Conservation (phyloP, 108 stramenopile genomes). For the Stephanodiscus triporus region DNA sequence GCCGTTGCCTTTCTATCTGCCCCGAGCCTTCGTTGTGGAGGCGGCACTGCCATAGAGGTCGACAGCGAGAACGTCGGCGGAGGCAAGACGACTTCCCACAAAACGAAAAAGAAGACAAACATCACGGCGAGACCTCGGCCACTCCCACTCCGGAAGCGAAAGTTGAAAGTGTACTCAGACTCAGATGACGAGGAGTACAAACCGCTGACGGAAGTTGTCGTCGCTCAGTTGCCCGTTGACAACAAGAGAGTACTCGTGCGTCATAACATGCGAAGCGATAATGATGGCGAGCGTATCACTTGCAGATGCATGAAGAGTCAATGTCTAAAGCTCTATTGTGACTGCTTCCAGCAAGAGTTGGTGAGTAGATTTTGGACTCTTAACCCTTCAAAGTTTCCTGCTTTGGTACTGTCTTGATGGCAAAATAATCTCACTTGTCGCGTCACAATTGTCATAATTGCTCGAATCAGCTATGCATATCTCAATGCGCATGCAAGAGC, state of each 20-base stretch:
- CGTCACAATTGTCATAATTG: not conserved
- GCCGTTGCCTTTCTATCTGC: constrained; percentile 15
- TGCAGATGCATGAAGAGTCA: constrained; percentile 40
- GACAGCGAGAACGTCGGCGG: constrained; percentile 20
- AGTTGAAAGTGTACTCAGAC: constrained; percentile 17
- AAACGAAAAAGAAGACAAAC: not conserved
- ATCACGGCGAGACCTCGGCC: constrained; percentile 14
- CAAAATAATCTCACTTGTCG: not conserved
- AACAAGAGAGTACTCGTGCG: constrained; percentile 23
- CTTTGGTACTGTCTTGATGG: not conserved
- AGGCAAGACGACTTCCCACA: constrained; percentile 3
- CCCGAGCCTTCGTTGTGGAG: not conserved
- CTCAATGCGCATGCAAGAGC: constrained; percentile 52
- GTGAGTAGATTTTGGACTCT: constrained; percentile 1
- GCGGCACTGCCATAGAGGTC: not conserved
- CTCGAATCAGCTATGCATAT: constrained; percentile 49
- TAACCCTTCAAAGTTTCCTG: not conserved
- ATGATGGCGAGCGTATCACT: constrained; percentile 21
- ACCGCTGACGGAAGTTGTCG: not conserved
- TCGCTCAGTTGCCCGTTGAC: constrained; percentile 1
- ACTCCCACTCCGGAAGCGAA: constrained; percentile 39
- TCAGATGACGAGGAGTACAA: constrained; percentile 5
- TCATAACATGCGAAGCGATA: constrained; percentile 22
- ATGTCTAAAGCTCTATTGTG: constrained; percentile 71
- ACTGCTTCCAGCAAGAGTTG: constrained; percentile 63